Percentiles rank a stretch among this genome's conserved stretches.
Conservation (phyloP, 768 basidiomycete genomes). For the Rhizopogon rudus region DNA sequence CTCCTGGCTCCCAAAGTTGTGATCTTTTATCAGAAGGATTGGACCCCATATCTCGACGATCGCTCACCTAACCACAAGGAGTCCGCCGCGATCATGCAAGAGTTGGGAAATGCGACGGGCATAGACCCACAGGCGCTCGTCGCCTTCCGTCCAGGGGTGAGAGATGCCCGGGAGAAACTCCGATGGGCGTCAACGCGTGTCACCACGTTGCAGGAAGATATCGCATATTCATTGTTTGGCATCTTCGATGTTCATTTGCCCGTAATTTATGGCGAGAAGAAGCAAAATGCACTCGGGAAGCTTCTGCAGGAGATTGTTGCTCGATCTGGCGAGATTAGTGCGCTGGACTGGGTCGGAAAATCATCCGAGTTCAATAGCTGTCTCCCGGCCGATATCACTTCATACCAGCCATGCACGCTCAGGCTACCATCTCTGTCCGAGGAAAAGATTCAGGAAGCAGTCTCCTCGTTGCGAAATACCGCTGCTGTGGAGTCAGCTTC, state of each 20-base stretch:
- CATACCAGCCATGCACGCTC: background rate
- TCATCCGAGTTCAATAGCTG: background rate
- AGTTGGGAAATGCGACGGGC: background rate
- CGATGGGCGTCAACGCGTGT: background rate
- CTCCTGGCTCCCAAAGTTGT: constrained; percentile 20
- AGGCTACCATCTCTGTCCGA: background rate
- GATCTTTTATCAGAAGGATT: constrained; percentile 20
- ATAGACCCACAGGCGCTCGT: background rate
- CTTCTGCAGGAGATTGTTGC: background rate
- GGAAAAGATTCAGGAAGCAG: background rate
- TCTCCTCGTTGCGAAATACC: background rate
- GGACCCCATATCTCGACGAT: constrained; percentile 8
- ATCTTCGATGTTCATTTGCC: constrained; percentile 1
- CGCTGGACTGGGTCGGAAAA: background rate
- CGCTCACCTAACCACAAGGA: background rate
- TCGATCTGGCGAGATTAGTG: background rate
- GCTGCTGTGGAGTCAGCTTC: background rate
- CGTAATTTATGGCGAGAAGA: background rate
- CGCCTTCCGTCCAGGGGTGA: background rate
- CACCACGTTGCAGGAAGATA: background rate
- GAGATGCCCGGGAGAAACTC: background rate
- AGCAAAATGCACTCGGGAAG: background rate
- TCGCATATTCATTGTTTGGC: constrained; percentile 1
- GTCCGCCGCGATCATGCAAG: background rate
- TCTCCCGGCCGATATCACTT: background rate